Conservation (phyloP, 495 filamentous ascomycete genomes). For the Penicillium coprophilum region DNA sequence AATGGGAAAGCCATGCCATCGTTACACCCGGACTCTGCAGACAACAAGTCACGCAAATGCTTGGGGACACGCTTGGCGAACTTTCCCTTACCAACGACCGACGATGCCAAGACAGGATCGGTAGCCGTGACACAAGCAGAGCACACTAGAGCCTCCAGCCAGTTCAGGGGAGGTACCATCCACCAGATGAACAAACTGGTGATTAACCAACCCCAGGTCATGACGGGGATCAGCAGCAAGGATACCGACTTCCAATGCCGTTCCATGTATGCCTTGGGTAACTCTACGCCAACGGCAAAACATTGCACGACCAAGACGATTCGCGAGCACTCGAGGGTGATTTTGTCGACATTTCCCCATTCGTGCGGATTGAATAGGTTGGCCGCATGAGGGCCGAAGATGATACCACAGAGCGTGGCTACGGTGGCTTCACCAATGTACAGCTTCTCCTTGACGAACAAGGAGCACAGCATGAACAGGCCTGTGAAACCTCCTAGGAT, state of each 20-base stretch:
- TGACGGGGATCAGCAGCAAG: slow-evolving; percentile 87
- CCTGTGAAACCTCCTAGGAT: slow-evolving; percentile 97
- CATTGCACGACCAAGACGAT: slow-evolving; percentile 99
- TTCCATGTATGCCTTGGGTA: slow-evolving; percentile 97
- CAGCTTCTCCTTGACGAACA: slow-evolving; percentile 95
- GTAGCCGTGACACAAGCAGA: slow-evolving; percentile 97
- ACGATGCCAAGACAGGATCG: slow-evolving; percentile 95
- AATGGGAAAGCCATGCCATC: slow-evolving; percentile 99
- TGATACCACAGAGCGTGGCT: slow-evolving; percentile 92
- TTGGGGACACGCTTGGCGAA: slow-evolving; percentile 97
- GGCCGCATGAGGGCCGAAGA: slow-evolving; percentile 94
- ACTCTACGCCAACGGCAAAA: slow-evolving; percentile 97
- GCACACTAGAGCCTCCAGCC: slow-evolving; percentile 81
- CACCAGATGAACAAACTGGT: slow-evolving; percentile 97
- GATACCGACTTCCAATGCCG: slow-evolving; percentile 93
- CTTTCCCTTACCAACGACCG: slow-evolving; percentile 97
- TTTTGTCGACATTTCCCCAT: slow-evolving; percentile 94
- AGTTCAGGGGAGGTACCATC: slow-evolving; percentile 78
- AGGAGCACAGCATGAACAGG: slow-evolving; percentile 97
- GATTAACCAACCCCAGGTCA: slow-evolving; percentile 95
- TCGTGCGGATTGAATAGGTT: slow-evolving; percentile 79
- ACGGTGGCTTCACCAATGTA: slow-evolving; percentile 99
- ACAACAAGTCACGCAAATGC: slow-evolving; percentile 92
- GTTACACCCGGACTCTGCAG: slow-evolving; percentile 98
- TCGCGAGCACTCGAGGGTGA: slow-evolving; percentile 94